Conservation (phyloP, 2,329 filamentous ascomycete species). For the Thielaviopsis punctulata region DNA sequence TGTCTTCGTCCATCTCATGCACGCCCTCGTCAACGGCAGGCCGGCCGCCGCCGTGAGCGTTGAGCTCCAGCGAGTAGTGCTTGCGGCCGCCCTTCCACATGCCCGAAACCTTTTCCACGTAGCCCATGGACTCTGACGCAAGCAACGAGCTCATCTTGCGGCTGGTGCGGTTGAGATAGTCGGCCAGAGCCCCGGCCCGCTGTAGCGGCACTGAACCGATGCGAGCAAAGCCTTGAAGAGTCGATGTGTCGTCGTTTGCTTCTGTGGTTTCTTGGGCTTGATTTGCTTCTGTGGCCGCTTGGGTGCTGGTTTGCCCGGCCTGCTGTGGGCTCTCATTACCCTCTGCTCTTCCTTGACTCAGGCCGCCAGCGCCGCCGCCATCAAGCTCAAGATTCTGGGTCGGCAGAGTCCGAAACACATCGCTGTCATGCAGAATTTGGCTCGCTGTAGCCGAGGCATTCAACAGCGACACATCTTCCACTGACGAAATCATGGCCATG, state of each 20-base stretch:
- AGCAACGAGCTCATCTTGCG: slow-evolving; percentile 68
- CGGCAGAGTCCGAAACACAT: slow-evolving; percentile 46
- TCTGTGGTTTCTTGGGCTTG: slow-evolving; percentile 6
- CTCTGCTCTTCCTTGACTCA: not conserved
- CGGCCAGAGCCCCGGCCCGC: slow-evolving; percentile 65
- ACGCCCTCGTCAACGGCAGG: slow-evolving; percentile 23
- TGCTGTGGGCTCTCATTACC: slow-evolving; percentile 16
- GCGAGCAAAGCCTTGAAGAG: slow-evolving; percentile 35
- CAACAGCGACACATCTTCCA: slow-evolving; percentile 50
- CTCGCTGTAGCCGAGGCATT: slow-evolving; percentile 36
- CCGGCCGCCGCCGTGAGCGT: slow-evolving; percentile 34
- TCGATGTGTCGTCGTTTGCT: slow-evolving; percentile 20
- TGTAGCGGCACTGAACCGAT: slow-evolving; percentile 65
- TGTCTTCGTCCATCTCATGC: slow-evolving; percentile 30
- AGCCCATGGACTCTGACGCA: slow-evolving; percentile 85
- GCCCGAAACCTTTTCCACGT: slow-evolving; percentile 88
- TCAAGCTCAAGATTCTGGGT: not conserved
- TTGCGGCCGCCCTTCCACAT: slow-evolving; percentile 89
- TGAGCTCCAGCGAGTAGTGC: slow-evolving; percentile 55
- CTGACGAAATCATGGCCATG: slow-evolving; percentile 49
- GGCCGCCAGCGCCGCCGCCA: not conserved
- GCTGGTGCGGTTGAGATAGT: slow-evolving; percentile 62
- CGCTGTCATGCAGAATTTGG: slow-evolving; percentile 73
- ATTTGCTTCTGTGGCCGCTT: slow-evolving; percentile 1
- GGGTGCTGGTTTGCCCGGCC: no score